A percentile compares a stretch with the other conserved stretches of the same genome.
phyloP scores from a whole-genome alignment of 176 grass and related monocot species.

The Thinopyrum elongatum region DNA sequence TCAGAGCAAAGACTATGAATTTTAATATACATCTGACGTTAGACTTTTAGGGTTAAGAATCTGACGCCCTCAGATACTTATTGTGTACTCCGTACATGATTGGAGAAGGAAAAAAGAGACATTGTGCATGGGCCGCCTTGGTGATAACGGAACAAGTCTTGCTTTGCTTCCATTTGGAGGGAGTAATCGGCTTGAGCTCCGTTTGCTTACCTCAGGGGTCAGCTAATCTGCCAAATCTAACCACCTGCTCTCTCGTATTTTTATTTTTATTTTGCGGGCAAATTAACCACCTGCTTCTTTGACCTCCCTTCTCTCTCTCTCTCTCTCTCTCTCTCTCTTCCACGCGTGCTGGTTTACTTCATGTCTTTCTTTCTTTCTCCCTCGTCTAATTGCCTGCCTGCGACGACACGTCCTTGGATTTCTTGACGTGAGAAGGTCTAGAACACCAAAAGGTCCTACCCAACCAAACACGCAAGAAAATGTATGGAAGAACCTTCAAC shows the following conservation, averaged over 20 bases:
- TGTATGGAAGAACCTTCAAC: neutral
- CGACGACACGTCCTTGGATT: neutral
- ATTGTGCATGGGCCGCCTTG: neutral
- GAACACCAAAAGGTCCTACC: neutral
- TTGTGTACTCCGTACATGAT: neutral
- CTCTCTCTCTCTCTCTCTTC: neutral
- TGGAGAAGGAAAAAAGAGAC: neutral
- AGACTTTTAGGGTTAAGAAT: too few species aligned
- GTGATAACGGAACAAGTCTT: conserved; percentile 15
- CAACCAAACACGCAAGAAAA: neutral
- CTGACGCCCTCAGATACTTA: too few species aligned
- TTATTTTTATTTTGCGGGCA: too few species aligned
- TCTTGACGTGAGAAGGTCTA: conserved; percentile 1
- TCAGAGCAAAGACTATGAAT: neutral
- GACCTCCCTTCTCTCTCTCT: neutral
- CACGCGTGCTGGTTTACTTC: neutral
- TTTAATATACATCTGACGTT: too few species aligned
- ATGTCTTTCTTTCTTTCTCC: neutral
- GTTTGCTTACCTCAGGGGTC: conserved; percentile 21
- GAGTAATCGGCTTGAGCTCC: neutral
- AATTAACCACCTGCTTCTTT: neutral
- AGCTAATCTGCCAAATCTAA: neutral
- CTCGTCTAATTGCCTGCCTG: neutral
- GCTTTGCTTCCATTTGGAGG: conserved; percentile 34
- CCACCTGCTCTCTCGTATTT: neutral